Evolutionary conservation across 805 yeast genomes (phyloP), one percentile per base, ranked within the genome.

Genomic region (Pichia cephalocereana): DNA sequence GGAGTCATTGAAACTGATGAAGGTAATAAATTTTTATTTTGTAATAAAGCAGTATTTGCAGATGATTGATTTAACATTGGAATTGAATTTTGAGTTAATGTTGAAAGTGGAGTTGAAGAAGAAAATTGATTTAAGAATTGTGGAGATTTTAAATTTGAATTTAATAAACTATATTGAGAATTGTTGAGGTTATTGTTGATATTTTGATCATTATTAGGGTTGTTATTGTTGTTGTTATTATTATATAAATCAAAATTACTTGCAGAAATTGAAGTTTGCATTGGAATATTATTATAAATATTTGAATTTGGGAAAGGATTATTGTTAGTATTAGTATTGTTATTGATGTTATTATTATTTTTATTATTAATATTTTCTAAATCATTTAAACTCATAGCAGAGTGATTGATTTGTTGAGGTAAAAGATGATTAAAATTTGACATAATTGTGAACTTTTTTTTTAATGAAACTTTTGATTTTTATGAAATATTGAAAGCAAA

Each of bases 1-100:
- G 55, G 55, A 9, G 55, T 52, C 52, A 52, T 49, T 11, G 47
- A 32, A 28, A 42, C 47, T 5, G 52, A 28, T 6, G 43, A 8
- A 26, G 49, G 45, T 4, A 43, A 3, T 14, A 34, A 27, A 18
- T 23, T 27, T 8, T 15, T 27, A 23, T 18, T 42, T 32, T 12
- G 46, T 32, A 47, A 36, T 32, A 47, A 31, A 27, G 37, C 26
- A n/a, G 42, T 31, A 19, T 36, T 42, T 11, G 39, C 31, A 14
- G 43, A 34, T 6, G 40, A 4, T 46, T 46, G 48, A 18, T 26
- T 23, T 15, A 41, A 11, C 19, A 47, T 8, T 15, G 46, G 48
- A 8, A 43, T 15, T 1, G 48, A 46, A n/a, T 8, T 31, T 32
- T 37, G 31, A 17, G 44, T 8, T 23, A 36, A 40, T 6, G 36